These are phyloP conservation scores for Alternaria consortialis DNA, from an alignment of 2,329 filamentous ascomycete genomes.

Conservation along the genomic window DNA sequence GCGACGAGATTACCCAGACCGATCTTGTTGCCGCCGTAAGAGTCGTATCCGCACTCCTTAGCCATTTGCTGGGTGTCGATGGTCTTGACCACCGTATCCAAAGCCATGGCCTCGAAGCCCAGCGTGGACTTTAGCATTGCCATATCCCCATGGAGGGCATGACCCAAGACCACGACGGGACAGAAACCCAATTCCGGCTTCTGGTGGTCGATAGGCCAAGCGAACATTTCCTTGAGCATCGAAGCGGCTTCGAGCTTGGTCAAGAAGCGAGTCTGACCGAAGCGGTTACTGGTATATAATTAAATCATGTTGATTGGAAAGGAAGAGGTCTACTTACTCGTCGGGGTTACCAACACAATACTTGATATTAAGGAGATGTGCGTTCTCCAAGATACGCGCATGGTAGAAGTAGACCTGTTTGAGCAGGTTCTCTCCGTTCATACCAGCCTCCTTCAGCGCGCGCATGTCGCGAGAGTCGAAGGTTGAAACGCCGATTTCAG, in stretches of 20 bases:
- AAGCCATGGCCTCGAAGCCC: not conserved
- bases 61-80: slow-evolving; percentile 27
- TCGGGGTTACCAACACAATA: slow-evolving; percentile 18
- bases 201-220: slow-evolving; percentile 10
- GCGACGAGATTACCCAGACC: slow-evolving; percentile 11
- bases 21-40: not conserved
- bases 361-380: slow-evolving; percentile 15
- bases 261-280: slow-evolving; percentile 23
- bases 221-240: slow-evolving; percentile 11
- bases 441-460: not conserved
- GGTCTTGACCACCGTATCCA: slow-evolving; percentile 15
- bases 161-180: slow-evolving; percentile 20
- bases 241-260: not conserved
- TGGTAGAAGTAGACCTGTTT: slow-evolving; percentile 28
- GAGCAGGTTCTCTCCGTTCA: slow-evolving; percentile 21
- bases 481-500: slow-evolving; percentile 24
- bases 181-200: slow-evolving; percentile 7
- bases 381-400: slow-evolving; percentile 20
- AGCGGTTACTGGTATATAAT: slow-evolving; percentile 15
- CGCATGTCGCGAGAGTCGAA: slow-evolving; percentile 22
- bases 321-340: not conserved
- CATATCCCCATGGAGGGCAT: slow-evolving; percentile 16
- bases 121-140: slow-evolving; percentile 10
- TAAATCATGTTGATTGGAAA: not conserved
- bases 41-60: slow-evolving; percentile 8